Percentiles rank a stretch among this genome's conserved stretches.
These are phyloP conservation scores for Coriaria nepalensis DNA, from an alignment of 306 rosid genomes.

Conservation along the genomic window DNA sequence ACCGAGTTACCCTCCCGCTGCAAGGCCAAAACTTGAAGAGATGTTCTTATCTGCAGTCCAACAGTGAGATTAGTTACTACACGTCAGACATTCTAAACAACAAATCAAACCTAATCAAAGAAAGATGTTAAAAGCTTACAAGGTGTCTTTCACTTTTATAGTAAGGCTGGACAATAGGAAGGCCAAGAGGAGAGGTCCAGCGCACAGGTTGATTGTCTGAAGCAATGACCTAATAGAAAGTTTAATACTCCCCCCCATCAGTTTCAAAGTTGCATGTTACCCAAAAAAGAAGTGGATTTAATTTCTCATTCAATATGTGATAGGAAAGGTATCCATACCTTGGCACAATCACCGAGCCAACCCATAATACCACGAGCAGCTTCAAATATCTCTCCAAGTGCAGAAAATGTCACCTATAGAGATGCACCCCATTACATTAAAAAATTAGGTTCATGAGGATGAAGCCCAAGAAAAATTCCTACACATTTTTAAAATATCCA, in stretches of 20 bases:
- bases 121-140: conserved; percentile 26
- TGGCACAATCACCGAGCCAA: conserved; percentile 93
- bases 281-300: not conserved
- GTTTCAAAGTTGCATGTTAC: too few species aligned
- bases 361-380: conserved; percentile 80
- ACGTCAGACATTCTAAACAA: too few species aligned
- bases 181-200: conserved; percentile 90
- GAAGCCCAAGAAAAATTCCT: too few species aligned
- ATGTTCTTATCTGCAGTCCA: conserved; percentile 53
- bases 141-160: conserved; percentile 56
- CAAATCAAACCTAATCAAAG: not conserved
- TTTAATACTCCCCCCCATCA: too few species aligned
- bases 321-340: conserved; percentile 31
- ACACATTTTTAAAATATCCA: too few species aligned
- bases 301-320: conserved; percentile 7
- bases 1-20: conserved; percentile 54
- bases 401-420: conserved; percentile 67
- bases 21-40: conserved; percentile 76
- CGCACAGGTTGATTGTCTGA: conserved; percentile 68
- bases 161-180: conserved; percentile 84
- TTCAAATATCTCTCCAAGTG: conserved; percentile 82
- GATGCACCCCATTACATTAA: conserved; percentile 3
- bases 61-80: conserved; percentile 20
- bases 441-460: too few species aligned
- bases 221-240: conserved; percentile 50